phyloP scores from a whole-genome alignment of 2,329 filamentous ascomycete genomes.

The Fusarium floridanum region DNA sequence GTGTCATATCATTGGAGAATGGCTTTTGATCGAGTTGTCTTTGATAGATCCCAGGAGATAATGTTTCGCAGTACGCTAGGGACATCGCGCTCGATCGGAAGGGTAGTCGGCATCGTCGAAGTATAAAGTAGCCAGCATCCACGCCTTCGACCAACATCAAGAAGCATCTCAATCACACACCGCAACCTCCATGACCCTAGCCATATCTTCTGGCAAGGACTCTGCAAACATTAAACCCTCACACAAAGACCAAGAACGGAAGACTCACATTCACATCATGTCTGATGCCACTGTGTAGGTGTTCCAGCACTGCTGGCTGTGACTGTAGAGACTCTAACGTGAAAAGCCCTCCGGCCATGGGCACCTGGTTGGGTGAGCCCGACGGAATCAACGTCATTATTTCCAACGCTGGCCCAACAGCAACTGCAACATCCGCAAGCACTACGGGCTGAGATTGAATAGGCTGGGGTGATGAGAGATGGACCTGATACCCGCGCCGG shows the following conservation, averaged over 20 bases:
- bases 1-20: slow-evolving; percentile 43
- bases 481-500: slow-evolving; percentile 38
- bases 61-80: slow-evolving; percentile 16
- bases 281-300: slow-evolving; percentile 3
- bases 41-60: slow-evolving; percentile 19
- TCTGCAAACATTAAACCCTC: neutral
- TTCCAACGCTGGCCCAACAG: neutral
- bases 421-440: neutral
- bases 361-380: neutral
- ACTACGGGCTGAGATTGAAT: neutral
- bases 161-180: neutral
- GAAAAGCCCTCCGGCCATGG: neutral
- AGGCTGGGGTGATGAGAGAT: neutral
- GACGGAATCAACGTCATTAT: slow-evolving; percentile 29
- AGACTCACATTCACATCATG: slow-evolving; percentile 20
- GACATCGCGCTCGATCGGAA: slow-evolving; percentile 11
- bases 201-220: neutral
- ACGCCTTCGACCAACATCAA: neutral
- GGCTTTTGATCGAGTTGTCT: slow-evolving; percentile 31
- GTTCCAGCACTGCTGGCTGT: neutral
- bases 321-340: slow-evolving; percentile 13
- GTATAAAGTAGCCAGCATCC: slow-evolving; percentile 29
- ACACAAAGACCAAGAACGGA: neutral
- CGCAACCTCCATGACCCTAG: neutral
- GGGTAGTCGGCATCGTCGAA: slow-evolving; percentile 3